phyloP scores from a whole-genome alignment of 78 protist genomes.

The Andalucia godoyi region DNA sequence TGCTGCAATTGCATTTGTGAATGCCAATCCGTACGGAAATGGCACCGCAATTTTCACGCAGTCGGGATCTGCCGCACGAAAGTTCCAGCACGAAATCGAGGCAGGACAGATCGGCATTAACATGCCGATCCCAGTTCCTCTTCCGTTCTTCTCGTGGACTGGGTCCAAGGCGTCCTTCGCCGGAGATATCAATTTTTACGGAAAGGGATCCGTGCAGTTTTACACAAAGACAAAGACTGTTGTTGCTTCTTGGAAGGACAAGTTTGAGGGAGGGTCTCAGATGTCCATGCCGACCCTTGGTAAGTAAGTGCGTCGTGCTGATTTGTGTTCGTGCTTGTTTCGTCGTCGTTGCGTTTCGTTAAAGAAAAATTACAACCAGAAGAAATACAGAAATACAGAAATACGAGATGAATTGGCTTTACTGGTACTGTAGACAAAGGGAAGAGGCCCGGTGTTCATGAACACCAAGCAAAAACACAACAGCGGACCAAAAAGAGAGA shows the following conservation, averaged over 20 bases:
- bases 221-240: constrained; percentile 83
- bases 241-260: constrained; percentile 70
- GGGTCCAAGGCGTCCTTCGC: constrained; percentile 73
- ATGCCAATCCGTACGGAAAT: constrained; percentile 94
- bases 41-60: constrained; percentile 95
- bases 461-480: too few species aligned
- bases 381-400: too few species aligned
- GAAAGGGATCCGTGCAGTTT: constrained; percentile 67
- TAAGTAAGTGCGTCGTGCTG: too few species aligned
- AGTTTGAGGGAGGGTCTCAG: too few species aligned
- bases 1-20: constrained; percentile 87
- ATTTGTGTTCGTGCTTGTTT: too few species aligned
- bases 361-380: too few species aligned
- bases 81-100: constrained; percentile 77
- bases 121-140: constrained; percentile 94
- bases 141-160: constrained; percentile 92
- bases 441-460: too few species aligned
- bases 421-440: too few species aligned
- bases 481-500: too few species aligned
- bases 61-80: constrained; percentile 85
- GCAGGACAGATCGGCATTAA: constrained; percentile 87
- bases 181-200: constrained; percentile 84
- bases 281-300: too few species aligned
- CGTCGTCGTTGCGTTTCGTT: too few species aligned
- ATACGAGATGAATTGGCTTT: too few species aligned